phyloP scores from a whole-genome alignment of 2,329 filamentous ascomycete species.

The Aspergillus pseudonomiae region DNA sequence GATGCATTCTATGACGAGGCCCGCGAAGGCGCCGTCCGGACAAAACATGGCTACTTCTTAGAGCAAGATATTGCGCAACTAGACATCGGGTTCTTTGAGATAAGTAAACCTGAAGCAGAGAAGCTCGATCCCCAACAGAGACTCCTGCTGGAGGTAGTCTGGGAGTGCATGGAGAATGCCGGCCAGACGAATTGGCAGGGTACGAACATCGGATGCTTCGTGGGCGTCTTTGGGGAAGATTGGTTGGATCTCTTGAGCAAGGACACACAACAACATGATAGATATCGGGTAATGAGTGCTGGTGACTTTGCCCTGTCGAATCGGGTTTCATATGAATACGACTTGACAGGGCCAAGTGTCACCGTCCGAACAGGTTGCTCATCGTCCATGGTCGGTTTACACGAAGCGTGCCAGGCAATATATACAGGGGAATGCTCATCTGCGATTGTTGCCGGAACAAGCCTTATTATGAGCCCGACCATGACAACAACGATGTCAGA shows the following conservation, averaged over 20 bases:
- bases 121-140: slow-evolving; percentile 38
- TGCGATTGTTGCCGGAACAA: slow-evolving; percentile 39
- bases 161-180: slow-evolving; percentile 37
- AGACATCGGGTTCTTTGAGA: slow-evolving; percentile 33
- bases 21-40: slow-evolving; percentile 12
- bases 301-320: slow-evolving; percentile 28
- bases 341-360: slow-evolving; percentile 28
- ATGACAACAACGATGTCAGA: slow-evolving; percentile 31
- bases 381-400: slow-evolving; percentile 33
- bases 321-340: slow-evolving; percentile 28
- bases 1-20: slow-evolving; percentile 27
- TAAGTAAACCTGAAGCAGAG: slow-evolving; percentile 27
- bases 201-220: slow-evolving; percentile 31
- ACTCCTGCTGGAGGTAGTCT: slow-evolving; percentile 34
- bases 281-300: slow-evolving; percentile 18
- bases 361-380: slow-evolving; percentile 42
- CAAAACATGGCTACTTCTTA: slow-evolving; percentile 32
- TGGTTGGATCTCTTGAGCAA: slow-evolving; percentile 26
- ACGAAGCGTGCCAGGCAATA: slow-evolving; percentile 32
- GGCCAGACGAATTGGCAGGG: slow-evolving; percentile 35
- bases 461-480: slow-evolving; percentile 35
- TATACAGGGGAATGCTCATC: slow-evolving; percentile 16
- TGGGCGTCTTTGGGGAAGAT: slow-evolving; percentile 30
- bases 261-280: slow-evolving; percentile 22
- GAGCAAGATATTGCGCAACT: slow-evolving; percentile 31